Percentiles rank a stretch among this genome's conserved stretches.
Conservation (phyloP, 371 early-diverging fungal species). For the Saksenaea oblongispora region DNA sequence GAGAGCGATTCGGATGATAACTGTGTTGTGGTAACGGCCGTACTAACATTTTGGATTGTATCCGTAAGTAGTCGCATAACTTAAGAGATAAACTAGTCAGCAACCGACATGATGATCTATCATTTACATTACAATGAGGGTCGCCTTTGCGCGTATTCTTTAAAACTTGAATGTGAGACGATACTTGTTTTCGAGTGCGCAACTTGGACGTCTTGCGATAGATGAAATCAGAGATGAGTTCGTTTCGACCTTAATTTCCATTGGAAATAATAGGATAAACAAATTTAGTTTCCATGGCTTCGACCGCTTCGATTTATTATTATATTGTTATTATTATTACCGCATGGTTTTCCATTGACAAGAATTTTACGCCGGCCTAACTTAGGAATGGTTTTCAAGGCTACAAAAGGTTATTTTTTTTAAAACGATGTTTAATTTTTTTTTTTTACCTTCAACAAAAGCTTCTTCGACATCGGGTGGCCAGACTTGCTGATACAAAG, state of each 20-base stretch:
- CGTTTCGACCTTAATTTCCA: slow-evolving; percentile 58
- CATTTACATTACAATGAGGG: slow-evolving; percentile 48
- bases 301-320: background rate
- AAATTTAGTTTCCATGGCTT: background rate
- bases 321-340: slow-evolving; percentile 27
- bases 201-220: slow-evolving; percentile 62
- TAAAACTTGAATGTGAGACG: slow-evolving; percentile 78
- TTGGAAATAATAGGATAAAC: background rate
- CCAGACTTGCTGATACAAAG: slow-evolving; percentile 62
- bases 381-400: slow-evolving; percentile 59
- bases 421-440: background rate
- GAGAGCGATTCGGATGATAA: slow-evolving; percentile 37
- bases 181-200: slow-evolving; percentile 76
- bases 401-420: slow-evolving; percentile 23
- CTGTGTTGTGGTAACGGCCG: background rate
- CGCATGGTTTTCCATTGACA: slow-evolving; percentile 67
- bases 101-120: background rate
- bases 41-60: slow-evolving; percentile 9
- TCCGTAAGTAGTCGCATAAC: slow-evolving; percentile 62
- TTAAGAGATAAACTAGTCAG: slow-evolving; percentile 13
- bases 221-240: slow-evolving; percentile 78
- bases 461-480: slow-evolving; percentile 69
- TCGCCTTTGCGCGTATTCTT: slow-evolving; percentile 72
- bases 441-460: slow-evolving; percentile 63
- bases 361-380: slow-evolving; percentile 61